A percentile compares a stretch with the other conserved stretches of the same genome.
phyloP scores from a whole-genome alignment of 306 rosid species.

The Ochetophila trinervis region DNA sequence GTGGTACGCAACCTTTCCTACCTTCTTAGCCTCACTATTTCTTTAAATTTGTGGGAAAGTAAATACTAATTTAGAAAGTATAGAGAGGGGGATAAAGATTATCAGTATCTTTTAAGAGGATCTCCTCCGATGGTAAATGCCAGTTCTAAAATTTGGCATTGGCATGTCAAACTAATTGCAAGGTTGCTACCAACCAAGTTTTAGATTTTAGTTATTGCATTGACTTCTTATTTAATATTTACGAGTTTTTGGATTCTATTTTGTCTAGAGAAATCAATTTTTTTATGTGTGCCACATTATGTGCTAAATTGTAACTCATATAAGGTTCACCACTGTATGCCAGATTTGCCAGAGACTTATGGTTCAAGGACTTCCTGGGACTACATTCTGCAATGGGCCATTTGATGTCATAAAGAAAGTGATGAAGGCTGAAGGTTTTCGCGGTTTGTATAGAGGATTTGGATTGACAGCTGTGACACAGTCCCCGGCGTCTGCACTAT shows the following conservation, averaged over 20 bases:
- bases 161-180: too few species aligned
- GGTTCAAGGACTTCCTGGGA: slow-evolving; percentile 91
- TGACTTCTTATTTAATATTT: not conserved
- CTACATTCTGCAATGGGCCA: slow-evolving; percentile 53
- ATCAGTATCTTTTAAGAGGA: not conserved
- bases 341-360: slow-evolving; percentile 84
- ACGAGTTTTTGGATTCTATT: not conserved
- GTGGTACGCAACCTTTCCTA: slow-evolving; percentile 46
- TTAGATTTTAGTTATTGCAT: not conserved
- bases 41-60: not conserved
- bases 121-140: too few species aligned
- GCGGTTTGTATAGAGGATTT: slow-evolving; percentile 85
- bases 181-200: not conserved
- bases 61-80: not conserved
- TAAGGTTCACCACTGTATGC: not conserved
- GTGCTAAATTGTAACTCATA: not conserved
- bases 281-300: not conserved
- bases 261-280: not conserved
- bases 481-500: slow-evolving; percentile 87
- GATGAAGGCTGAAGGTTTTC: slow-evolving; percentile 60
- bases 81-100: not conserved
- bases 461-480: slow-evolving; percentile 67
- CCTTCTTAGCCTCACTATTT: not conserved
- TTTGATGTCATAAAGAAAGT: slow-evolving; percentile 55
- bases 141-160: too few species aligned